Base-by-base conservation (phyloP, 2,329 filamentous ascomycete genomes). In the Ophiostoma ips region DNA sequence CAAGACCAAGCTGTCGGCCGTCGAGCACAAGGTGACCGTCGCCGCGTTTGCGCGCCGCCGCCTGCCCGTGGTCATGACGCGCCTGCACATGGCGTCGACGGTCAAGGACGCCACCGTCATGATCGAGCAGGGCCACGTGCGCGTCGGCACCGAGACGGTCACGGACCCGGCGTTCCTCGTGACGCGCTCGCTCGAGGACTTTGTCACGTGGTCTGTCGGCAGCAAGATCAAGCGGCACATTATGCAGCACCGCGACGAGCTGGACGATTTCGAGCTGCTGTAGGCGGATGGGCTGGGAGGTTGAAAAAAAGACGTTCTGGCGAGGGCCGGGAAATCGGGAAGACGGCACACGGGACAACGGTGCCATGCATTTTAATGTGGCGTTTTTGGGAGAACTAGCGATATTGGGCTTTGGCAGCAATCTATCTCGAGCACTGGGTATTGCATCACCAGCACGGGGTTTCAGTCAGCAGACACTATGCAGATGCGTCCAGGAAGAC, bases 221-320 rank as follows among this genome's bases (percentile, higher is more conserved):
- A 94, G 87, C 67, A 95, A 95, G 84, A 89, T 96, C 65, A 95
- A 94, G 83, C 78, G 84, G 63, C 92, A 88, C 63, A 94, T 95
- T 56, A 82, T 95, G 78, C 87, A 86, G 68, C 96, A 95, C 64
- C 80, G 87, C 59, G 88, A 95, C 66, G 87, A 94, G 71, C 68
- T 95, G 67, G 90, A 96, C 68, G 90, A 96, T 68, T 96, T 94
- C 62, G 90, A 96, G 69, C 69, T 95, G 62, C 69, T 94, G 60
- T 92, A 66, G 78, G 35, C 21, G 9, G 37, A 2, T 21, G 5
- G n/a, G 11, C 9, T n/a, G 16, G n/a, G 16, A 10, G 35, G 16
- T 12, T 5, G 3, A 21, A 30, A 37, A 6, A 15, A 18, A 16
- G 18, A 15, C n/a, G 8, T 31, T 36, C 31, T 36, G 21, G 28